Evolutionary conservation across 176 grass and related monocot species (phyloP), one percentile per base, ranked within the genome.

Genomic region (Triticum monococcum): DNA sequence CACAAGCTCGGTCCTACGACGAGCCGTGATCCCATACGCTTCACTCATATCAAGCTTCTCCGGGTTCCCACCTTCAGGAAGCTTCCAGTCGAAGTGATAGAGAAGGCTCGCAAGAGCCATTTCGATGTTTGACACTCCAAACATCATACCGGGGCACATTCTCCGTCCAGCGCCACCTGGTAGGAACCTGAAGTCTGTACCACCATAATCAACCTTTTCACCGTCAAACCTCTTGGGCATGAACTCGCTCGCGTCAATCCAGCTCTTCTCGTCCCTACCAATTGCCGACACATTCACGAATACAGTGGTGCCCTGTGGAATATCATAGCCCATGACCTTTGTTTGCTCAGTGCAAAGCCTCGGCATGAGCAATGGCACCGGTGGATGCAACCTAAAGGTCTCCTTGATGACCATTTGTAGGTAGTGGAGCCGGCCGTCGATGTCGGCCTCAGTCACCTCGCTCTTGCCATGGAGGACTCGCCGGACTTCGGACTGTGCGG

Each of bases 321-420:
- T 52, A 24, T 89, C 65, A 2, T 88, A 79, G 36, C 89, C 84
- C 63, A 87, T 54, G 50, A 94, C 45, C 4, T 87, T 89, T 12
- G 62, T 45, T 3, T 68, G 33, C 5, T 90, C 81, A 10, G 61
- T 81, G 11, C 87, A 80, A 0, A 69, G 26, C 52, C 87, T 85
- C 0, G 87, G 90, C 13, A 95, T 36, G 3, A 94, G 65, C 20
- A 94, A 71, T 0, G 87, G 90, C 24, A 68, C 12, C 0, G 87
- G 90, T 20, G 87, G 81, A 20, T 90, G 92, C 43, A 92, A 7
- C 12, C 90, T 72, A 7, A 94, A 60, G 0, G 56, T 86, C 68
- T 94, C 92, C 59, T 79, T 94, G 75, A 90, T 86, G 17, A 89
- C 87, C n/a, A 83, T 69, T 9, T 79, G 83, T 3, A 92, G 69